Percentiles rank a stretch among this genome's conserved stretches.
Evolutionary conservation across 495 filamentous ascomycete species (phyloP).

Genomic region (Stereocaulon alpinum): DNA sequence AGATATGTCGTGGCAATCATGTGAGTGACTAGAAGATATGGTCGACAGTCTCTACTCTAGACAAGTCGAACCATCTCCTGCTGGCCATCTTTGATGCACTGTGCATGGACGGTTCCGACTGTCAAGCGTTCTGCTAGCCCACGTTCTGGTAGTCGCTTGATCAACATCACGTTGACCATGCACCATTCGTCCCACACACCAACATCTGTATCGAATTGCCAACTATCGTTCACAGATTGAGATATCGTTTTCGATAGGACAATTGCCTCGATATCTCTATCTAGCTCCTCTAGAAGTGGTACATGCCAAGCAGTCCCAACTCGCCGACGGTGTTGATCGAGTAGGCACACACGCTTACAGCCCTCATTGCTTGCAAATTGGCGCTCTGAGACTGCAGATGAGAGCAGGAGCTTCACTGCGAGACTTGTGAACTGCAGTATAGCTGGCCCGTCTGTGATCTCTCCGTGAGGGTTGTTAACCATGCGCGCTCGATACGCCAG

Average conservation of each 20-base stretch:
- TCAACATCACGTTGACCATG: constrained; percentile 11
- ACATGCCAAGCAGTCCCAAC: constrained; percentile 10
- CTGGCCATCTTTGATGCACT: not conserved
- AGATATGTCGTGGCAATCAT: too few relatives aligned
- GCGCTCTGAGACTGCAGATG: not conserved
- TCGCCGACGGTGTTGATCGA: not conserved
- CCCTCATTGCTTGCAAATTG: not conserved
- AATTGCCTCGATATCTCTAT: not conserved
- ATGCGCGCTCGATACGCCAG: not conserved
- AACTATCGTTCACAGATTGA: not conserved
- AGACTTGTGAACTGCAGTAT: constrained; percentile 5
- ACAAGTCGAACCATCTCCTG: constrained; percentile 1
- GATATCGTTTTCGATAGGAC: too few relatives aligned
- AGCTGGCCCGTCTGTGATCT: constrained; percentile 6
- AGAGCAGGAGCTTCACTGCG: not conserved
- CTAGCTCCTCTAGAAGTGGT: not conserved
- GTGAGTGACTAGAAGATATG: too few relatives aligned
- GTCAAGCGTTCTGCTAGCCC: not conserved
- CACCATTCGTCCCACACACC: not conserved
- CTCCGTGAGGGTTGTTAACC: not conserved
- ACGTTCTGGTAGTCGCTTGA: constrained; percentile 5
- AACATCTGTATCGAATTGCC: not conserved
- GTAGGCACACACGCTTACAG: not conserved
- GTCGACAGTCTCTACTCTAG: not conserved
- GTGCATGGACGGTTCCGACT: not conserved